Base-by-base conservation (phyloP, 768 basidiomycete genomes). In the Candolleomyces aberdarensis region DNA sequence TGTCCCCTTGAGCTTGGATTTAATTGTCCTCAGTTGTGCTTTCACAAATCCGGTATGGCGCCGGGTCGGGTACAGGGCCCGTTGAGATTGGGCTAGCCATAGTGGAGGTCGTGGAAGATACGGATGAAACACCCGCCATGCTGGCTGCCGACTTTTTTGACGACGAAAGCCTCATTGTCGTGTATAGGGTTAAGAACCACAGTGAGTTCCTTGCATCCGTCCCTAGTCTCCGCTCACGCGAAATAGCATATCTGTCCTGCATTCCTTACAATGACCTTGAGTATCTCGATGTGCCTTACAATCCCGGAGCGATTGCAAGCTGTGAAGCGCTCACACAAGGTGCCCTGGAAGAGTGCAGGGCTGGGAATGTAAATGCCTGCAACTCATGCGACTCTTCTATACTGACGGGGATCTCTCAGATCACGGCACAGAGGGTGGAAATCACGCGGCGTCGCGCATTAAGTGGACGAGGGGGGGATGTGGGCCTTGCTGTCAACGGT, bases 61-160 rank as follows among this genome's bases (percentile, higher is more conserved):
- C 75, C 60, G 76, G 76, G 64, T 72, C 69, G 67, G 67, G 72
- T 56, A 72, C 71, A 58, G 26, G 39, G 8, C 17, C n/a, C 17
- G 26, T 46, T 11, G 41, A 46, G 32, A 56, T 61, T 56, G 41
- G 44, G 11, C 20, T 61, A 47, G 44, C 54, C 40, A 69, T 87
- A 72, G 75, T 88, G 49, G 82, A 73, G 70, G 71, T 83, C 67
- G 76, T 69, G 60, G 73, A 69, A 70, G 79, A 76, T 71, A 76
- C 72, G 62, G 74, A 64, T 64, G 68, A 61, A 58, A 75, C 78
- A 65, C 71, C 86, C 67, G 79, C 86, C 61, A 65, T 91, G 49
- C 70, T 91, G 69, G 87, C 87, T 66, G 80, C 76, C 47, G 87
- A 91, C 58, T 92, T 92, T 74, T 91, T 94, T 72, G 91, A 93